Percentiles rank a stretch among this genome's conserved stretches.
phyloP scores from a whole-genome alignment of 2,329 filamentous ascomycete genomes.

The Ophiocordyceps camponoti-floridani region DNA sequence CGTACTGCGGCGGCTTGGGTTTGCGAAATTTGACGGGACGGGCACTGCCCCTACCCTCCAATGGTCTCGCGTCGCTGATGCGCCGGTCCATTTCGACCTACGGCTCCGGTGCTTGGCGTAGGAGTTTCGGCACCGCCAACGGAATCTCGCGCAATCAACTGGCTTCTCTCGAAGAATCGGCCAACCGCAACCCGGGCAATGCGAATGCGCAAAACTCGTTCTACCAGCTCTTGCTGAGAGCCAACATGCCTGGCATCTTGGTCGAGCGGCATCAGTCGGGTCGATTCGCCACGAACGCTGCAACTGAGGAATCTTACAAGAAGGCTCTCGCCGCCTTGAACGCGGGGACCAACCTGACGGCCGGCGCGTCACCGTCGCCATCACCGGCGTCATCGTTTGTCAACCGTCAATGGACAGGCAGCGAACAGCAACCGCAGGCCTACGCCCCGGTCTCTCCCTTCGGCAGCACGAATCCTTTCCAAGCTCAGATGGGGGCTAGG shows the following conservation, averaged over 20 bases:
- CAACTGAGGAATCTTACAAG: slow-evolving; percentile 62
- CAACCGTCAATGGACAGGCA: slow-evolving; percentile 11
- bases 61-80: not conserved
- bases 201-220: slow-evolving; percentile 83
- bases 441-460: slow-evolving; percentile 9
- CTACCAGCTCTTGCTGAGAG: slow-evolving; percentile 76
- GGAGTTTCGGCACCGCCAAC: slow-evolving; percentile 24
- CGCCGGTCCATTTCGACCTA: not conserved
- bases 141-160: slow-evolving; percentile 47
- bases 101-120: slow-evolving; percentile 6
- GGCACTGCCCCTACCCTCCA: not conserved
- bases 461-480: slow-evolving; percentile 4
- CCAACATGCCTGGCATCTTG: slow-evolving; percentile 85
- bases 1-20: not conserved
- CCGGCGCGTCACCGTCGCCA: slow-evolving; percentile 6
- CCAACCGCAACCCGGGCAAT: slow-evolving; percentile 81
- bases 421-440: slow-evolving; percentile 8
- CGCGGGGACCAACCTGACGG: slow-evolving; percentile 10
- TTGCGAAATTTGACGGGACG: not conserved
- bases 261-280: slow-evolving; percentile 79
- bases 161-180: slow-evolving; percentile 73
- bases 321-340: slow-evolving; percentile 41
- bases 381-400: slow-evolving; percentile 5
- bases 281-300: slow-evolving; percentile 63
- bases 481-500: slow-evolving; percentile 43